A percentile compares a stretch with the other conserved stretches of the same genome.
Evolutionary conservation across 345 rosid genomes (phyloP).

Genomic region (Eucalyptus tenuipes): DNA sequence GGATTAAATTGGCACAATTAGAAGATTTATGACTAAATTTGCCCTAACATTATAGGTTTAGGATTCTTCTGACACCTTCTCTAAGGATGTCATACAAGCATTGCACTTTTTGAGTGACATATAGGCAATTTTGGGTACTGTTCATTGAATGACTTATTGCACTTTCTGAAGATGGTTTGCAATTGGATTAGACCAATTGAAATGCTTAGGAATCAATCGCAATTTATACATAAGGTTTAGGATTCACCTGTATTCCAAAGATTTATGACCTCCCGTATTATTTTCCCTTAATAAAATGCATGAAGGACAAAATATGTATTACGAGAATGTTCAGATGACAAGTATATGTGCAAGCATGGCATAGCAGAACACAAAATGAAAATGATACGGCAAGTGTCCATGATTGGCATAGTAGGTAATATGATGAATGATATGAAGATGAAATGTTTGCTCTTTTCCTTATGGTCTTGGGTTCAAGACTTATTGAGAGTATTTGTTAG

Average conservation of each 20-base stretch:
- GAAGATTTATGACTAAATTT: too few relatives aligned
- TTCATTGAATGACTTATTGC: background rate
- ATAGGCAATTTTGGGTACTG: background rate
- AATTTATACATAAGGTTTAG: background rate
- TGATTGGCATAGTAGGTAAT: background rate
- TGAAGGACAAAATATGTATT: background rate
- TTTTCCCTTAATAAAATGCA: background rate
- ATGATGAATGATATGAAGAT: background rate
- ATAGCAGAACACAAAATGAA: background rate
- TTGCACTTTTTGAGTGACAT: background rate
- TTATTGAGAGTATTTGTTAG: background rate
- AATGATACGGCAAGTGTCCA: background rate
- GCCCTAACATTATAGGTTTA: too few relatives aligned
- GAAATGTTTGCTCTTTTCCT: background rate
- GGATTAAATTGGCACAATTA: rapidly evolving
- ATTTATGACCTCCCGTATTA: background rate
- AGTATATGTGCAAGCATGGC: background rate
- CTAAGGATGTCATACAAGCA: background rate
- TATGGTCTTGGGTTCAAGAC: background rate
- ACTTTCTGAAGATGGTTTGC: background rate
- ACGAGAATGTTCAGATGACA: background rate
- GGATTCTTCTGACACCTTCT: too few relatives aligned
- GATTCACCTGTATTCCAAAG: background rate
- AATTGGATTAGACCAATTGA: background rate
- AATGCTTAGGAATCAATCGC: background rate